Evolutionary conservation across 345 rosid genomes (phyloP), one percentile per base, ranked within the genome.

Genomic region (Rhodamnia rubescens): DNA sequence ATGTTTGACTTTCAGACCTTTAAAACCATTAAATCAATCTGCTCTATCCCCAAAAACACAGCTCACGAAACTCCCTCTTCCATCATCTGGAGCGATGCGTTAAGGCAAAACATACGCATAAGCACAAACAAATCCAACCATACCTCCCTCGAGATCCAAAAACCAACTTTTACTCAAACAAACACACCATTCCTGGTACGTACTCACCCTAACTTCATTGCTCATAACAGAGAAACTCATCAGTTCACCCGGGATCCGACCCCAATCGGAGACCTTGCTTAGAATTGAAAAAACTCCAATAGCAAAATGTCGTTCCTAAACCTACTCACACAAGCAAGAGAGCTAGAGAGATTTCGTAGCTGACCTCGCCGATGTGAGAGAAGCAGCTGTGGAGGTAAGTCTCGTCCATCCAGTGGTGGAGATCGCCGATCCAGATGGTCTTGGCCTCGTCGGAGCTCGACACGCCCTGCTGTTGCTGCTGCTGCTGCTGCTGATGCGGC

Each of bases 341-440:
- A 55, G 57, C 11, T 1, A 16, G 26, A 7, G 58, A 69, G 75
- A 32, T 64, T 64, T 40, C 24, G 24, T 42, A 64, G 78, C 26
- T 44, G 83, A 95, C 98, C 97, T 95, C 96, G 86, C 93, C 94
- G 82, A 94, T 91, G 57, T 91, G 94, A 86, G 95, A 91, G 84
- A 95, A 95, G 69, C 98, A 94, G 56, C 61, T 87, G 85, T 93
- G 95, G 83, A 95, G 94, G 85, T 94, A 95, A 88, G 93, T 86
- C 90, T 95, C 98, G 82, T 95, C 98, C 98, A 95, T 95, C 95
- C 92, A 95, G 92, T 90, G 92, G 85, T 91, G 91, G 90, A 92
- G 89, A 86, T 93, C 96, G 74, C 98, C 98, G 53, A 95, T 89
- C 98, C 98, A 95, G 26, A 95, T 83, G 50, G 96, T 93, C 90